Base-by-base conservation (phyloP, 352 stramenopile genomes). In the Thraustotheca clavata region DNA sequence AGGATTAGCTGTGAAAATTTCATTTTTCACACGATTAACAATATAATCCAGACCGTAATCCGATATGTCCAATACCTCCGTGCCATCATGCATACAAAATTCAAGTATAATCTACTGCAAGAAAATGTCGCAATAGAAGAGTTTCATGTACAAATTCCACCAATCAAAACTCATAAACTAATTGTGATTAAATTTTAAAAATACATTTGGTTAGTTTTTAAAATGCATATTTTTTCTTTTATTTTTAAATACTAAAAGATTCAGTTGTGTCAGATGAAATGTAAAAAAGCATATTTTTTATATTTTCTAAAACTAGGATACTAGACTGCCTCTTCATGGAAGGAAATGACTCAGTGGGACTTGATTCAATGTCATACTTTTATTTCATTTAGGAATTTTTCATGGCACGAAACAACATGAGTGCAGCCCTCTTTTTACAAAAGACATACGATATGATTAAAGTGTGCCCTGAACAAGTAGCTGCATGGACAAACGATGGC, bases 401-500 rank as follows among this genome's bases (percentile, higher is more conserved):
- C 33, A 1, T 31, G 24, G n/a, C 43, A 26, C 43, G 2, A 26
- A 52, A 52, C 43, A 52, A 52, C 43, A 52, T 52, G 43, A 63
- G n/a, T 41, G 55, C 38, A 3, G 55, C 71, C 35, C 43, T 75
- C 5, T 80, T 80, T 62, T 49, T 80, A n/a, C 61, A 66, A 14
- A 76, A 75, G 52, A 73, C 72, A 0, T 79, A 70, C 62, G 54
- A 70, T 8, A 77, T 80, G 71, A 70, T 80, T 48, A 43, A 71
- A 27, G 43, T 46, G 8, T 69, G 52, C 40, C 69, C 71, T 34
- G 7, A 26, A 3, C 35, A 63, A 22, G 40, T 73, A 6, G 69
- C 62, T 22, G 62, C 49, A 16, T 81, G 74, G 74, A 71, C 59
- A 47, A 59, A 67, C 20, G 38, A 60, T 6, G 74, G 74, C 32